These are phyloP conservation scores for Flaveria floridana DNA, from an alignment of 140 eudicot genomes.

Conservation along the genomic window DNA sequence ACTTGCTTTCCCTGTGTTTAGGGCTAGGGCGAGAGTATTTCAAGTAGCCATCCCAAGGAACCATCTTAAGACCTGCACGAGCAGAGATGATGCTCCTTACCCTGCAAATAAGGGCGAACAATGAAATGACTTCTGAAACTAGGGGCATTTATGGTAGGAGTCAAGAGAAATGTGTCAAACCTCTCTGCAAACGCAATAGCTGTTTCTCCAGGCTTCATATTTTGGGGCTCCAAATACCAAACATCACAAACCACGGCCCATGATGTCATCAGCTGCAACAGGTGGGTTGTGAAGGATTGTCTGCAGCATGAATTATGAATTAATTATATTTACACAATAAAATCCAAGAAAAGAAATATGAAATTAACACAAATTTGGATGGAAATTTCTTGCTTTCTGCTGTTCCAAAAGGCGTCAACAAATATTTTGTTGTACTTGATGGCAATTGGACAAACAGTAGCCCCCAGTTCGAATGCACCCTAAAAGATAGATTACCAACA, in stretches of 20 bases:
- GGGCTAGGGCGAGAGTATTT: conserved; percentile 99
- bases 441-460: conserved; percentile 94
- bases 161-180: conserved; percentile 31
- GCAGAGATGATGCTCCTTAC: conserved; percentile 84
- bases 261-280: conserved; percentile 95
- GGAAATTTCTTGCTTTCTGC: conserved; percentile 62
- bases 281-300: conserved; percentile 91
- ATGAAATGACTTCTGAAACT: neutral
- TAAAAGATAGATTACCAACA: conserved; percentile 34
- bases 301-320: conserved; percentile 42
- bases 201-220: conserved; percentile 90
- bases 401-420: conserved; percentile 99
- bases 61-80: conserved; percentile 94
- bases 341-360: conserved; percentile 9
- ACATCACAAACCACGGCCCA: conserved; percentile 99
- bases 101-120: conserved; percentile 39
- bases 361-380: conserved; percentile 16
- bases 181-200: conserved; percentile 98
- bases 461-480: conserved; percentile 98
- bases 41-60: conserved; percentile 99
- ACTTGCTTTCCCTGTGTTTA: conserved; percentile 92
- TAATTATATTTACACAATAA: neutral
- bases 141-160: conserved; percentile 11
- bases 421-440: conserved; percentile 95
- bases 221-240: conserved; percentile 98